Conservation (phyloP, 148 eudicot species). For the Persicaria maculosa region DNA sequence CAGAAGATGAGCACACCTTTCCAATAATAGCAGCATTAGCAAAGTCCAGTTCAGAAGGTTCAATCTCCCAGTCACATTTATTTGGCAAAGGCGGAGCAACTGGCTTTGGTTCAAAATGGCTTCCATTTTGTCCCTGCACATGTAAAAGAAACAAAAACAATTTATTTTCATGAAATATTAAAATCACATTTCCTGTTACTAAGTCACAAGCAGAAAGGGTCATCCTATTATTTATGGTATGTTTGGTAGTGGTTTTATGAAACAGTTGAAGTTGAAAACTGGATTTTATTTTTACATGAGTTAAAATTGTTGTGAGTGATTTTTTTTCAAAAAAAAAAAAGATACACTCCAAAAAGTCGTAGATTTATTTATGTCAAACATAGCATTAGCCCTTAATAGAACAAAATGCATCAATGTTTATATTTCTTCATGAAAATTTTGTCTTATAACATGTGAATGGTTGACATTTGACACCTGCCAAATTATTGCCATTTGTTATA, state of each 20-base stretch:
- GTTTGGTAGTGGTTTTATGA: no score
- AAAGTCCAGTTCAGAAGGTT: slow-evolving; percentile 86
- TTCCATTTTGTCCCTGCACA: slow-evolving; percentile 93
- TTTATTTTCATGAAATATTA: not conserved
- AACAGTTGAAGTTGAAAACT: no score
- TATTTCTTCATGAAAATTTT: not conserved
- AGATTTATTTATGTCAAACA: no score
- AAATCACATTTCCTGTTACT: not conserved
- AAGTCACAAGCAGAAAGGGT: slow-evolving; percentile 1
- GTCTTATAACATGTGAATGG: not conserved
- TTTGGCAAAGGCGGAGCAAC: slow-evolving; percentile 88
- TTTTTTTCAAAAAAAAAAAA: no score
- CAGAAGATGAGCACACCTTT: slow-evolving; percentile 49
- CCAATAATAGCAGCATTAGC: slow-evolving; percentile 65
- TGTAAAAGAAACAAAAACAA: not conserved
- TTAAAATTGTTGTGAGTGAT: no score
- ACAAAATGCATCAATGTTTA: not conserved
- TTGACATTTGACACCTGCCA: not conserved
- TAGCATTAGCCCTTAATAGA: not conserved
- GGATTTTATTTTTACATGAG: no score
- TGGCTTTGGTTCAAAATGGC: slow-evolving; percentile 90
- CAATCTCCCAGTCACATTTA: slow-evolving; percentile 97
- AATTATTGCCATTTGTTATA: no score
- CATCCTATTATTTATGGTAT: not conserved
- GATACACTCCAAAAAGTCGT: no score